Percentiles rank a stretch among this genome's conserved stretches.
These are phyloP conservation scores for Rhypophila decipiens DNA, from an alignment of 495 filamentous ascomycete species.

Conservation along the genomic window DNA sequence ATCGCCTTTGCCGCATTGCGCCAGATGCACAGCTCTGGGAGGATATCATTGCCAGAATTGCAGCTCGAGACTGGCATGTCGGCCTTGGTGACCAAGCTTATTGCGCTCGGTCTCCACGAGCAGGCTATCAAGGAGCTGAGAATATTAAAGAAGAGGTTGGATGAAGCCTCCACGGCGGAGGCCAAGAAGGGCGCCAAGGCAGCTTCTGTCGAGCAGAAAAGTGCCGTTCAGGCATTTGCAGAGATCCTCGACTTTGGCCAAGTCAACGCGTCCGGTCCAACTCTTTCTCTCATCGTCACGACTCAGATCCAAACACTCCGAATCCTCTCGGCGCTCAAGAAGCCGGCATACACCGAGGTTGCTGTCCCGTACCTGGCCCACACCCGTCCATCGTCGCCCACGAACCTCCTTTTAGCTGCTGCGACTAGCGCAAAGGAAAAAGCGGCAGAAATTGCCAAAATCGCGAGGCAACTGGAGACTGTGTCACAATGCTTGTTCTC, in stretches of 20 bases:
- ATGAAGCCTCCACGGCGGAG: conserved; percentile 27
- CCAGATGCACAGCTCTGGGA: conserved; percentile 45
- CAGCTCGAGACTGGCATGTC: conserved; percentile 83
- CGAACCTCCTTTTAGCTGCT: conserved; percentile 51
- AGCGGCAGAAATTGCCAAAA: conserved; percentile 48
- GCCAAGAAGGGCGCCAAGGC: conserved; percentile 20
- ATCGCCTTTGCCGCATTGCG: conserved; percentile 66
- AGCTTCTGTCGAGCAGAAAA: conserved; percentile 23
- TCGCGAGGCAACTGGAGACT: conserved; percentile 61
- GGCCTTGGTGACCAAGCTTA: conserved; percentile 63
- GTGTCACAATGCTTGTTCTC: conserved; percentile 62
- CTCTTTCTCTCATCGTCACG: conserved; percentile 42
- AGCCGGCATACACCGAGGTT: conserved; percentile 46
- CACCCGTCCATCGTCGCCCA: conserved; percentile 54
- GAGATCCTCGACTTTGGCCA: conserved; percentile 58
- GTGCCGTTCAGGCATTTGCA: conserved; percentile 41
- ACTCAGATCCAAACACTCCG: conserved; percentile 48
- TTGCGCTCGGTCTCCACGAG: conserved; percentile 66
- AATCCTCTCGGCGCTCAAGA: conserved; percentile 43
- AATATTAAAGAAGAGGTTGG: conserved; percentile 58
- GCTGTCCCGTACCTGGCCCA: conserved; percentile 35
- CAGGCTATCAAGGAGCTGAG: conserved; percentile 72
- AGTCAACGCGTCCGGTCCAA: conserved; percentile 28
- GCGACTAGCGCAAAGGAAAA: conserved; percentile 42
- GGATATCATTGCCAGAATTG: conserved; percentile 49